Base-by-base conservation (phyloP, 2,329 filamentous ascomycete genomes). In the Raffaelea deltoideospora region DNA sequence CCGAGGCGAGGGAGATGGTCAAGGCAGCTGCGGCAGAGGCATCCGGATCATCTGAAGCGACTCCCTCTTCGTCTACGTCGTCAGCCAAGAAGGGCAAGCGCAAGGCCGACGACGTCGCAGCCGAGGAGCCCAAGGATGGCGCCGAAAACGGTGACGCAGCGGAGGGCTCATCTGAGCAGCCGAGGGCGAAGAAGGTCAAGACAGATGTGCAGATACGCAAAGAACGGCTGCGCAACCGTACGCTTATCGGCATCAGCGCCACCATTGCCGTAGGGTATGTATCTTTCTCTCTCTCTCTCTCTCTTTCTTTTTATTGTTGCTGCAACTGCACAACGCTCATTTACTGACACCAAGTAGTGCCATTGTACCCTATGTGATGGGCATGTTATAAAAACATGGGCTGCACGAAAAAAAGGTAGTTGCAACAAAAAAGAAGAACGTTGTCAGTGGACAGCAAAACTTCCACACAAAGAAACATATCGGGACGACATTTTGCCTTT, bases 231-330 rank as follows among this genome's bases (percentile, higher is more conserved):
- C 79, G 84, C 60, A 84, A 78, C 57, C 75, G 86, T 52, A 85
- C 90, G 33, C 64, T 94, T 42, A 69, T 93, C 44, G 88, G 90
- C 40, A 72, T 96, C 37, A 83, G 79, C 43, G 85, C 85, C 40
- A 90, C 84, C 33, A 69, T 95, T 54, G 84, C 83, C 39, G 71
- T 95, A 56, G 87, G 87, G 90, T 96, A 72, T 64, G 86, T 79
- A 22, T 17, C 6, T 24, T 14, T 11, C 19, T 18, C 22, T 20
- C 20, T 10, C 9, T 14, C 14, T 14, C 11, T 9, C 17, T 31
- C 5, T n/a, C 10, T 24, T 14, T 14, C 10, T 14, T 15, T 10
- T 31, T 14, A 10, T 10, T 31, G 29, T 31, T 6, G 29, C 29
- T 19, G 14, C 6, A n/a, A n/a, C n/a, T n/a, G n/a, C n/a, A n/a